Percentiles rank a stretch among this genome's conserved stretches.
Evolutionary conservation across 257 asterid species (phyloP).

Genomic region (Verbascum thapsus): DNA sequence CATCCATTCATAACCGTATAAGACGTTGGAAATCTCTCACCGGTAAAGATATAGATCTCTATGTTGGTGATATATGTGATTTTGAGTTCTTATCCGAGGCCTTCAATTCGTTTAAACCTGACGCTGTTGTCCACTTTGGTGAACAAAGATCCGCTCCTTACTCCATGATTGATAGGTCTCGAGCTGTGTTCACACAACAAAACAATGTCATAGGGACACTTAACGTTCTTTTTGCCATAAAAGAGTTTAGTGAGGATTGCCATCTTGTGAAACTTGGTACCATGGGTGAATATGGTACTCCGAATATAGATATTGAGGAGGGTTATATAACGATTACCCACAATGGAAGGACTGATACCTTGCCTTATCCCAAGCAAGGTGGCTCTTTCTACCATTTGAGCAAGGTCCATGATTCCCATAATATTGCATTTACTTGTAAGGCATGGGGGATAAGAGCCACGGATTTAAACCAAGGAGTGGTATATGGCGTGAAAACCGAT

Average conservation of each 20-base stretch:
- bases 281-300: conserved; percentile 99
- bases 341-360: conserved; percentile 88
- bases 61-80: conserved; percentile 84
- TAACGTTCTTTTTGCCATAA: conserved; percentile 86
- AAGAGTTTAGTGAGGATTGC: conserved; percentile 86
- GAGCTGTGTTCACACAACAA: conserved; percentile 89
- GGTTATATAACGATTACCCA: conserved; percentile 88
- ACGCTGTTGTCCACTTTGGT: conserved; percentile 91
- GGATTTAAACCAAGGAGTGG: conserved; percentile 94
- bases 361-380: conserved; percentile 95
- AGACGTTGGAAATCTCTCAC: conserved; percentile 84
- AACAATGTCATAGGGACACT: conserved; percentile 91
- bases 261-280: conserved; percentile 97
- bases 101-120: conserved; percentile 77
- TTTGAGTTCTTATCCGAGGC: conserved; percentile 86
- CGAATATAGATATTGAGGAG: conserved; percentile 94
- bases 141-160: conserved; percentile 97
- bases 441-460: conserved; percentile 99
- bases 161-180: conserved; percentile 94
- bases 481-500: conserved; percentile 82
- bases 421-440: conserved; percentile 88
- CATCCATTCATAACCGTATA: conserved; percentile 81
- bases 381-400: conserved; percentile 94
- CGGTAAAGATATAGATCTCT: conserved; percentile 69
- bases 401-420: conserved; percentile 93